Evolutionary conservation across 2,329 filamentous ascomycete genomes (phyloP), one percentile per base, ranked within the genome.

Genomic region (Talaromyces sp.): DNA sequence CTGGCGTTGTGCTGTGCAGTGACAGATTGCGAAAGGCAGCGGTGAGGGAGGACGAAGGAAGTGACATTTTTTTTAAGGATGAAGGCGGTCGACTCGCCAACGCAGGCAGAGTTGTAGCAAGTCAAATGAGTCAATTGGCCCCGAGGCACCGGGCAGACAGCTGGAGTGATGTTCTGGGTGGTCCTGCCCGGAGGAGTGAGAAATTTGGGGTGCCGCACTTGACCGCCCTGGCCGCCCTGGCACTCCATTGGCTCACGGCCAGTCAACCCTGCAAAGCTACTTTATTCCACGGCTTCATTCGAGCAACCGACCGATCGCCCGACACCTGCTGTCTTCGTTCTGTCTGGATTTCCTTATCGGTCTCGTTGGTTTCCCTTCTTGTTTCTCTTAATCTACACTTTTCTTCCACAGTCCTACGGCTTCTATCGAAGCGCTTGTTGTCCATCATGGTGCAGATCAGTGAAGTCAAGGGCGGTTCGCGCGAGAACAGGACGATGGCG

Each of bases 401-500:
- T 35, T n/a, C 29, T n/a, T n/a, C 13, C 21, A 35, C 27, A 55
- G 52, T 31, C 26, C n/a, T 17, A 24, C 68, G 66, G 65, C 69
- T 70, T 63, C 63, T 50, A 61, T 59, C 59, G 62, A 70, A 66
- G 69, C 67, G 67, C 60, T 66, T 66, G 63, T 61, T 62, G 57
- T 65, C 64, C 67, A 74, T 62, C 65, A 93, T 93, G 89, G 90
- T 93, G 69, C 89, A 92, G 76, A 92, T 95, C 78, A 96, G 90
- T 81, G 92, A 96, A 81, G 90, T 96, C 72, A 96, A 96, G 83
- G 89, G 89, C 81, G 93, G 91, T 80, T 87, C 88, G 81, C 92
- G 95, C 81, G 93, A 97, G 77, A 95, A 96, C 80, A 88, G 95
- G 73, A 99, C 95, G 54, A 93, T 95, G 63, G 90, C 93, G 68